A percentile compares a stretch with the other conserved stretches of the same genome.
These are phyloP conservation scores for Graphilbum ipis-grandicollis DNA, from an alignment of 2,329 filamentous ascomycete species.

Conservation along the genomic window DNA sequence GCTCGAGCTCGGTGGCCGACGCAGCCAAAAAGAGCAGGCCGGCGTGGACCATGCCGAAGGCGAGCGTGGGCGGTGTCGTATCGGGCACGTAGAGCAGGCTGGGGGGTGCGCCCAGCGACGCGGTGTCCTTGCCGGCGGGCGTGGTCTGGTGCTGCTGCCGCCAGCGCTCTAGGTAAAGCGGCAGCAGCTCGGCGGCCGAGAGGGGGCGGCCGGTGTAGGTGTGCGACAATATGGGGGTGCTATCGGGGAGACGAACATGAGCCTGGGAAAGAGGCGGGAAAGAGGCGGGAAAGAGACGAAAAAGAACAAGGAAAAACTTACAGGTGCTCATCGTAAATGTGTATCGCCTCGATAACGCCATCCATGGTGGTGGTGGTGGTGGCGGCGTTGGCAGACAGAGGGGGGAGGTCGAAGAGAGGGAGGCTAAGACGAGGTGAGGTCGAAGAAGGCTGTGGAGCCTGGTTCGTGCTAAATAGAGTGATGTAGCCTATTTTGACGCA, in stretches of 20 bases:
- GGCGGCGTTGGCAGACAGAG: background rate
- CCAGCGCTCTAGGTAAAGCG: conserved; percentile 73
- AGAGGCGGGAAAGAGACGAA: background rate
- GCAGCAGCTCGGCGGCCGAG: conserved; percentile 56
- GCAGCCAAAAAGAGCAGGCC: conserved; percentile 76
- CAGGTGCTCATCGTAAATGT: conserved; percentile 95
- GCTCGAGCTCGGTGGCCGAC: conserved; percentile 72
- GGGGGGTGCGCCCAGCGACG: conserved; percentile 46
- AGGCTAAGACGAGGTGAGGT: background rate
- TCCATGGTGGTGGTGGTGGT: conserved; percentile 36
- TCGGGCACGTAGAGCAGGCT: conserved; percentile 73
- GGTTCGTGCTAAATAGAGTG: too few species aligned
- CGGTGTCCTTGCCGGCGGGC: too few species aligned
- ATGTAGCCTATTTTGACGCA: too few species aligned
- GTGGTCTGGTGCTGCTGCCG: background rate
- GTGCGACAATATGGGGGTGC: conserved; percentile 74
- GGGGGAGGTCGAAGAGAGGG: background rate
- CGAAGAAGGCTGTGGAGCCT: background rate
- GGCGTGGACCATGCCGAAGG: conserved; percentile 74
- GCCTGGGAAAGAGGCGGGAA: background rate
- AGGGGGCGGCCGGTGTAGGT: conserved; percentile 72
- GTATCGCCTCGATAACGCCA: conserved; percentile 82
- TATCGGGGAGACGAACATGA: conserved; percentile 18
- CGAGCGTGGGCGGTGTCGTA: conserved; percentile 67
- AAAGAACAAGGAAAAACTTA: conserved; percentile 23